Evolutionary conservation across 805 yeast species (phyloP), one percentile per base, ranked within the genome.

Genomic region (Candida rishiriensis): DNA sequence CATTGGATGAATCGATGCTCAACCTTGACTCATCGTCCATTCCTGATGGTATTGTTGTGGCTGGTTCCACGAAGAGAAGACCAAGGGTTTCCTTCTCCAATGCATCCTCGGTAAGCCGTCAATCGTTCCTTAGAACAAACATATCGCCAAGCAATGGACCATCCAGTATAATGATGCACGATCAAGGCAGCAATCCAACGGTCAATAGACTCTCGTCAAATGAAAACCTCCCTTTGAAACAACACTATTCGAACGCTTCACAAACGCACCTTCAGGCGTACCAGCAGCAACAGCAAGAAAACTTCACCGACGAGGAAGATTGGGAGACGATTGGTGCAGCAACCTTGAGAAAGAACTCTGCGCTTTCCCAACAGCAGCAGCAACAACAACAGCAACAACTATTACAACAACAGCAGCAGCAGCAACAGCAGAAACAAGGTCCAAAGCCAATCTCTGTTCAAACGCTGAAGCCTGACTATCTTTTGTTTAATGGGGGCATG

Each of bases 271-370:
- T n/a, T n/a, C 28, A 33, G 41, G 34, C 16, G 15, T 10, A 10
- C 5, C 40, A 38, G 15, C 41, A 40, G 3, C 38, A 35, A 10
- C 39, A 40, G 12, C 34, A 40, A 41, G 75, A 81, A 36, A 95
- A 88, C 57, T 54, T 47, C 41, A 91, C 99, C 0, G 99, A 91
- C 63, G 98, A 91, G 59, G 99, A 91, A 64, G 98, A 91, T 64
- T 91, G 99, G 99, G 85, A 82, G 49, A 68, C 88, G 0, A 83
- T 90, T 42, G 97, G 97, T 1, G 89, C 97, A 0, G 83, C 77
- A 33, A 69, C 78, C 36, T 68, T 88, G 29, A 51, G 61, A 34
- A 59, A 53, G 36, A 50, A 51, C 14, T 30, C 33, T 13, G 33
- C 33, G 3, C 6, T 30, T 30, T 21, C 7, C 26, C 26, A 21